A percentile compares a stretch with the other conserved stretches of the same genome.
phyloP scores from a whole-genome alignment of 2,329 filamentous ascomycete species.

The Byssothecium circinans region DNA sequence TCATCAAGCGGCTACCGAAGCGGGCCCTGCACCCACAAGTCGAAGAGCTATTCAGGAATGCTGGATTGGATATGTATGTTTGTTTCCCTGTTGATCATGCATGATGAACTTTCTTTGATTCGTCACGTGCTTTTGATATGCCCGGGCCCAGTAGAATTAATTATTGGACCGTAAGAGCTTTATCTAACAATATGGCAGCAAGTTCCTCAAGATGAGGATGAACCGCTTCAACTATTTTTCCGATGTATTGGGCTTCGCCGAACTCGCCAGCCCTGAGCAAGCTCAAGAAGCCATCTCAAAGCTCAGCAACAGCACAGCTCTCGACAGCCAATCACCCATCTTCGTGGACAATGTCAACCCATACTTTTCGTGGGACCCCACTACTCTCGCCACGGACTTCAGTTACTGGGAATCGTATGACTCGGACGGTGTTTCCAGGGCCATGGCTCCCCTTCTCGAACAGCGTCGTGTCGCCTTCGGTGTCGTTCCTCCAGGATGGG shows the following conservation, averaged over 20 bases:
- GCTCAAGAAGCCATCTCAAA: conserved; percentile 13
- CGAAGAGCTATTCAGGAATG: conserved; percentile 13
- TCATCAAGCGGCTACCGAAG: conserved; percentile 14
- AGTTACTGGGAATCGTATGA: conserved; percentile 8
- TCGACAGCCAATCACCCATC: conserved; percentile 1
- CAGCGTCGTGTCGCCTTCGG: conserved; percentile 20
- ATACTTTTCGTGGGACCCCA: too few relatives aligned
- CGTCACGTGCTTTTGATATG: conserved; percentile 6
- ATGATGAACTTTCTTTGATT: not conserved
- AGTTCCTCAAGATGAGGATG: conserved; percentile 17
- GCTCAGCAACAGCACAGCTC: conserved; percentile 6
- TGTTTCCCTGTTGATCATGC: too few relatives aligned
- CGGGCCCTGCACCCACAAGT: conserved; percentile 13
- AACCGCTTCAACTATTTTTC: conserved; percentile 24
- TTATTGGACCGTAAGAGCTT: too few relatives aligned
- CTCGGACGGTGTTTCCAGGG: conserved; percentile 12
- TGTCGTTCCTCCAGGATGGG: conserved; percentile 25
- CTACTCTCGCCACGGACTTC: too few relatives aligned
- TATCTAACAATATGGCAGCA: conserved; percentile 12
- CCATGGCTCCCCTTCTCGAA: conserved; percentile 18
- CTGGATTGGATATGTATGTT: conserved; percentile 26
- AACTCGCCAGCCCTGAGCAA: conserved; percentile 21
- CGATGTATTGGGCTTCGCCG: conserved; percentile 15
- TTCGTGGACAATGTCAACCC: conserved; percentile 5
- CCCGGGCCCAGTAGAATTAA: too few relatives aligned